phyloP scores from a whole-genome alignment of 2,329 filamentous ascomycete species.

The Aureobasidium sp. region DNA sequence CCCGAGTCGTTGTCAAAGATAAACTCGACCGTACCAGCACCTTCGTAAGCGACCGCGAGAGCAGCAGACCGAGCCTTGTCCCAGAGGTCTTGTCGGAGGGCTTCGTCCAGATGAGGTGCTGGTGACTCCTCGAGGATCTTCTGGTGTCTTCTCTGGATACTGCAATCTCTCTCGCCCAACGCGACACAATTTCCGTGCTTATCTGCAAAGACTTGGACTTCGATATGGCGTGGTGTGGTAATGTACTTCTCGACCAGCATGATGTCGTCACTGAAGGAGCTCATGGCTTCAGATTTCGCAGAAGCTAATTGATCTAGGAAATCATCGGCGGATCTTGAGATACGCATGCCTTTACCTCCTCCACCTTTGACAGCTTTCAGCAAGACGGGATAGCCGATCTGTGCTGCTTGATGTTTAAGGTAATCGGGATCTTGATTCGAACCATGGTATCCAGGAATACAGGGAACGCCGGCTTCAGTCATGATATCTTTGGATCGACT shows the following conservation, averaged over 20 bases:
- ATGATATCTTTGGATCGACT: slow-evolving; percentile 63
- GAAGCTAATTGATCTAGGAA: slow-evolving; percentile 67
- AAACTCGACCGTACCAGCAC: slow-evolving; percentile 91
- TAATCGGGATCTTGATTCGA: slow-evolving; percentile 54
- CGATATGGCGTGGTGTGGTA: slow-evolving; percentile 82
- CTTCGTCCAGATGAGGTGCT: slow-evolving; percentile 68
- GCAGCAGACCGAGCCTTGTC: slow-evolving; percentile 76
- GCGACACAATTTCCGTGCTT: slow-evolving; percentile 80
- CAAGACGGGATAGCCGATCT: slow-evolving; percentile 58
- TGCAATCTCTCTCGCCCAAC: slow-evolving; percentile 91
- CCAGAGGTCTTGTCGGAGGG: slow-evolving; percentile 68
- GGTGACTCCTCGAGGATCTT: slow-evolving; percentile 94
- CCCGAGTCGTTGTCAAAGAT: slow-evolving; percentile 86
- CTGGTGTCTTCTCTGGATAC: slow-evolving; percentile 86
- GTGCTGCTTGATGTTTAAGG: slow-evolving; percentile 48
- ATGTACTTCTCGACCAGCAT: slow-evolving; percentile 90
- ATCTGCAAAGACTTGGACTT: slow-evolving; percentile 93
- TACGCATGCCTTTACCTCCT: slow-evolving; percentile 86
- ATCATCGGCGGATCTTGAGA: slow-evolving; percentile 62
- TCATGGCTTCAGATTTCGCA: slow-evolving; percentile 76
- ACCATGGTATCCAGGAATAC: slow-evolving; percentile 60
- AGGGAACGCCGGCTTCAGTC: slow-evolving; percentile 56
- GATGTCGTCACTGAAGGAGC: slow-evolving; percentile 85
- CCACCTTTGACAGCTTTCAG: slow-evolving; percentile 67
- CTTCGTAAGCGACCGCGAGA: slow-evolving; percentile 72